A percentile compares a stretch with the other conserved stretches of the same genome.
These are phyloP conservation scores for Mucor velutinosus DNA, from an alignment of 371 early-diverging fungal species.

Conservation along the genomic window DNA sequence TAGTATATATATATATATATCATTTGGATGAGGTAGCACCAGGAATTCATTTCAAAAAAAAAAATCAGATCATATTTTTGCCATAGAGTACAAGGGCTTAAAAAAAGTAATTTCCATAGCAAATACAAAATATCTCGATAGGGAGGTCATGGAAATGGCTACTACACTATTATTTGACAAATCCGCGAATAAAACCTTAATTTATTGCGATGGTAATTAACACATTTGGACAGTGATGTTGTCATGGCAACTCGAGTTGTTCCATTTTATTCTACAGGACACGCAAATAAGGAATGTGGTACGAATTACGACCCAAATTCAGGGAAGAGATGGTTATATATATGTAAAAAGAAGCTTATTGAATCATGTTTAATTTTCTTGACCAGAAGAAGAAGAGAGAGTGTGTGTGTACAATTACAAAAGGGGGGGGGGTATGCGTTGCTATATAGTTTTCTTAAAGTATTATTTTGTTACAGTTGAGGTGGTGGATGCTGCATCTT, in stretches of 20 bases:
- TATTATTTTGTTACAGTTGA: constrained; percentile 8
- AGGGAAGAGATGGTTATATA: neutral
- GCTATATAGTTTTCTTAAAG: neutral
- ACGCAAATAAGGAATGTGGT: neutral
- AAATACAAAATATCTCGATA: neutral
- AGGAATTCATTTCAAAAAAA: neutral
- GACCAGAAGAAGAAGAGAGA: constrained; percentile 6
- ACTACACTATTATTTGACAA: neutral
- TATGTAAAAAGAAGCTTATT: neutral
- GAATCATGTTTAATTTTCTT: neutral
- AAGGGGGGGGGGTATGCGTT: neutral
- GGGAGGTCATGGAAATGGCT: neutral
- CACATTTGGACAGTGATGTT: neutral
- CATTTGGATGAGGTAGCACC: neutral
- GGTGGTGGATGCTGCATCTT: neutral
- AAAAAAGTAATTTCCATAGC: neutral
- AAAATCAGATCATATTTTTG: constrained; percentile 1
- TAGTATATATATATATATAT: neutral
- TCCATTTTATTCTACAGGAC: neutral
- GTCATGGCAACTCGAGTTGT: neutral
- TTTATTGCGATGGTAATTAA: neutral
- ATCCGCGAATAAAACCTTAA: neutral
- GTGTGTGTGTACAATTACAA: neutral
- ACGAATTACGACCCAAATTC: neutral
- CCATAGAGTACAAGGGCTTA: neutral